These are phyloP conservation scores for Tremella yokohamensis DNA, from an alignment of 768 basidiomycete species.

Conservation along the genomic window DNA sequence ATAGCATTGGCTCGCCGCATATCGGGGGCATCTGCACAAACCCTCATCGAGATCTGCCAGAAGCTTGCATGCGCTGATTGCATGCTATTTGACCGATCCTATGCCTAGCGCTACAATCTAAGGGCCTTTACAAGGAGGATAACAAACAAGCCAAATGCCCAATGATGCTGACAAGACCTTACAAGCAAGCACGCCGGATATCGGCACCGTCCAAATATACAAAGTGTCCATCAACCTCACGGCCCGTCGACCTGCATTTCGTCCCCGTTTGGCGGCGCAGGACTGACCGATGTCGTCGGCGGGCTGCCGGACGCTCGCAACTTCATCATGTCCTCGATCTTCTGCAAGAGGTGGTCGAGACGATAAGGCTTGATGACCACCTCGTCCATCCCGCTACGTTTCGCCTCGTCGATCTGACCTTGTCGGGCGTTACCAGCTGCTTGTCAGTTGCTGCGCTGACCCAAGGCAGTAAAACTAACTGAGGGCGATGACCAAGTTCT, in stretches of 20 bases:
- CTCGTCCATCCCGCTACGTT: constrained; percentile 45
- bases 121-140: background rate
- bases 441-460: background rate
- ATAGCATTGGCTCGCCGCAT: constrained; percentile 14
- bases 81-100: background rate
- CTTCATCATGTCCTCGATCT: constrained; percentile 26
- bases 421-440: constrained; percentile 48
- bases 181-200: no score
- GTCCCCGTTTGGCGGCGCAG: no score
- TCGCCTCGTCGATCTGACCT: constrained; percentile 47
- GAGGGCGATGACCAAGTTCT: constrained; percentile 42
- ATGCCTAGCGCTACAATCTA: background rate
- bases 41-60: background rate
- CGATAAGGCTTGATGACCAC: constrained; percentile 44
- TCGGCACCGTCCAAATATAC: no score
- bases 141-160: background rate
- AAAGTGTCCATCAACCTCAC: no score
- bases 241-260: no score
- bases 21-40: background rate
- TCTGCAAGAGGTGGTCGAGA: constrained; percentile 32
- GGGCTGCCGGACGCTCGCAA: background rate
- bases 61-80: background rate
- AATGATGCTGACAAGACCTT: background rate
- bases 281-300: no score
- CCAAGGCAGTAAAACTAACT: constrained; percentile 25